A percentile compares a stretch with the other conserved stretches of the same genome.
Evolutionary conservation across 306 rosid genomes (phyloP).

Genomic region (Malus asiatica): DNA sequence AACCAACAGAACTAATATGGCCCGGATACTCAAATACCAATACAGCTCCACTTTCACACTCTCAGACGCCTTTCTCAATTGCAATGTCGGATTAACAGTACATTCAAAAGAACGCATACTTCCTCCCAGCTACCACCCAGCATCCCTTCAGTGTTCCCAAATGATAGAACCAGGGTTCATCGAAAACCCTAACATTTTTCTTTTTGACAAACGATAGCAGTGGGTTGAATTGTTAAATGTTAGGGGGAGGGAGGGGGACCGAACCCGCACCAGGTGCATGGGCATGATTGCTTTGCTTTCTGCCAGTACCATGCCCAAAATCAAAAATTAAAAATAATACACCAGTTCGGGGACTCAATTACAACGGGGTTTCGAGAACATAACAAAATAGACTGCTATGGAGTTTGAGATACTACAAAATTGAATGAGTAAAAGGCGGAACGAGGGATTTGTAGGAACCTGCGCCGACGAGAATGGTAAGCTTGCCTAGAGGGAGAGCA

Average conservation of each 20-base stretch:
- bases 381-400: background rate
- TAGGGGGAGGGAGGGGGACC: too few species aligned
- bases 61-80: background rate
- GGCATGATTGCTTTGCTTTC: background rate
- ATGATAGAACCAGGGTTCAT: background rate
- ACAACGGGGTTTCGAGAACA: background rate
- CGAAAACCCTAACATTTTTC: constrained; percentile 20
- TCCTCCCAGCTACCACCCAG: background rate
- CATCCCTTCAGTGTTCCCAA: background rate
- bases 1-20: background rate
- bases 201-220: too few species aligned
- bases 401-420: background rate
- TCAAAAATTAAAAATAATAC: background rate
- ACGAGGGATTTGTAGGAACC: constrained; percentile 34
- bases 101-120: background rate
- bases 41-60: background rate
- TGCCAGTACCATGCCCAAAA: background rate
- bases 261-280: too few species aligned
- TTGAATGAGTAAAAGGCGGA: background rate
- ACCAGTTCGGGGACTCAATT: constrained; percentile 2
- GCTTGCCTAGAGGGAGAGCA: constrained; percentile 70
- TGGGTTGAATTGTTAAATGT: too few species aligned
- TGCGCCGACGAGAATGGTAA: constrained; percentile 85
- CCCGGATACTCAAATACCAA: background rate
- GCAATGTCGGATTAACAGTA: background rate